Conservation (phyloP, 2,329 filamentous ascomycete genomes). For the Septoria linicola region DNA sequence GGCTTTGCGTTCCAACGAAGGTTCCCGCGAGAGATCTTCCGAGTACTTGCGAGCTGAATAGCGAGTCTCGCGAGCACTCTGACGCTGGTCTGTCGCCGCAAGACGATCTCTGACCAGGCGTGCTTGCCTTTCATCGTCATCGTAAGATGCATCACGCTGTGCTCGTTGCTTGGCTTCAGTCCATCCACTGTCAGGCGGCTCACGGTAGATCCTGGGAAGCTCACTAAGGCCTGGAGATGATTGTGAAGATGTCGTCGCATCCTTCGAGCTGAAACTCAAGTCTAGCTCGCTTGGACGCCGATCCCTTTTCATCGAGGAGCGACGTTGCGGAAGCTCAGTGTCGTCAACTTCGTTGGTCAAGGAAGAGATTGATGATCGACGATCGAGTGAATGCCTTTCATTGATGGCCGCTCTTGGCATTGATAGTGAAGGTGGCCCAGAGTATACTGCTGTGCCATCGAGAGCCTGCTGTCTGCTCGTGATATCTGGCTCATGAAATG, state of each 20-base stretch:
- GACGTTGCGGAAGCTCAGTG: constrained; percentile 3
- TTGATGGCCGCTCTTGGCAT: constrained; percentile 24
- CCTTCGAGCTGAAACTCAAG: constrained; percentile 7
- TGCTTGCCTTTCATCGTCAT: constrained; percentile 16
- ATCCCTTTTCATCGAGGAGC: constrained; percentile 2
- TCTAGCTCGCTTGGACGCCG: constrained; percentile 18
- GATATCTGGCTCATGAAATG: constrained; percentile 10
- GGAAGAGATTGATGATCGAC: constrained; percentile 9
- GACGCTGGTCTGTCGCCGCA: constrained; percentile 8
- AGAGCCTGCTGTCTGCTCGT: constrained; percentile 17
- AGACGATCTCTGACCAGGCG: constrained; percentile 12
- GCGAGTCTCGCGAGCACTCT: constrained; percentile 12
- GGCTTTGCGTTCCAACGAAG: constrained; percentile 1
- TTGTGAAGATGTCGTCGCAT: constrained; percentile 8
- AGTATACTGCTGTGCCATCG: constrained; percentile 33
- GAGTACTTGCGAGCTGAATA: constrained; percentile 2
- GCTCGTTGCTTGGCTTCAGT: constrained; percentile 10
- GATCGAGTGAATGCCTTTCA: constrained; percentile 21
- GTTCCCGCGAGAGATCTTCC: constrained; percentile 2
- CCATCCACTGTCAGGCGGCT: constrained; percentile 23
- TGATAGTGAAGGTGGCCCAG: constrained; percentile 23
- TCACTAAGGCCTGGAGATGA: constrained; percentile 28
- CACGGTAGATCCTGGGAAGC: constrained; percentile 16
- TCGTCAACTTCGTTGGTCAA: constrained; percentile 25
- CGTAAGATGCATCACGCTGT: constrained; percentile 2